Percentiles rank a stretch among this genome's conserved stretches.
Conservation (phyloP, 371 early-diverging fungal species). For the Sporodiniella umbellata region DNA sequence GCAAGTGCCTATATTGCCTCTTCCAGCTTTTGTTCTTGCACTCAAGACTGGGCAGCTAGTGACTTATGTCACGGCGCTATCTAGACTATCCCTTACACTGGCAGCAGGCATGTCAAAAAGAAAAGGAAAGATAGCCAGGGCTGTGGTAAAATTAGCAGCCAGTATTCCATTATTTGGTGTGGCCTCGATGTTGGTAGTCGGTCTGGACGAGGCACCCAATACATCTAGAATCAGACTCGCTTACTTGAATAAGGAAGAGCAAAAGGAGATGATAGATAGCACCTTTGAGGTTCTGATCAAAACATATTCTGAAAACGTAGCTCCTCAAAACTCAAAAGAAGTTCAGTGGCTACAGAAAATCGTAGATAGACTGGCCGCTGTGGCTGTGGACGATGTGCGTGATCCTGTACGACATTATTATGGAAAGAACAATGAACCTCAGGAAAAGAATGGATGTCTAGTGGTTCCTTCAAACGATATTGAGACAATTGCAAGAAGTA, state of each 20-base stretch:
- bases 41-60: slow-evolving; percentile 37
- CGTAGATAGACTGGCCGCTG: slow-evolving; percentile 24
- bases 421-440: not conserved
- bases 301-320: not conserved
- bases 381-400: slow-evolving; percentile 32
- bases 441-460: slow-evolving; percentile 18
- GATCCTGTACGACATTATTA: slow-evolving; percentile 26
- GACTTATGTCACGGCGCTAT: slow-evolving; percentile 30
- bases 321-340: slow-evolving; percentile 14
- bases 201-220: slow-evolving; percentile 48
- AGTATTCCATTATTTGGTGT: slow-evolving; percentile 35
- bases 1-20: slow-evolving; percentile 26
- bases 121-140: not conserved
- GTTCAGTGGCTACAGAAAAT: slow-evolving; percentile 30
- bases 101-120: slow-evolving; percentile 24
- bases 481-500: slow-evolving; percentile 3
- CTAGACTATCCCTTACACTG: slow-evolving; percentile 32
- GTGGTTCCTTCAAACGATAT: not conserved
- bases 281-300: not conserved
- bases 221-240: slow-evolving; percentile 49
- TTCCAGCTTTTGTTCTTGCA: slow-evolving; percentile 26
- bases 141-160: slow-evolving; percentile 20
- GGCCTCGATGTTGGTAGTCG: slow-evolving; percentile 23
- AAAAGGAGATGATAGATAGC: slow-evolving; percentile 8
- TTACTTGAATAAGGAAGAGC: slow-evolving; percentile 49